Evolutionary conservation across 495 filamentous ascomycete genomes (phyloP), one percentile per base, ranked within the genome.

Genomic region (Aspergillus mulundensis): DNA sequence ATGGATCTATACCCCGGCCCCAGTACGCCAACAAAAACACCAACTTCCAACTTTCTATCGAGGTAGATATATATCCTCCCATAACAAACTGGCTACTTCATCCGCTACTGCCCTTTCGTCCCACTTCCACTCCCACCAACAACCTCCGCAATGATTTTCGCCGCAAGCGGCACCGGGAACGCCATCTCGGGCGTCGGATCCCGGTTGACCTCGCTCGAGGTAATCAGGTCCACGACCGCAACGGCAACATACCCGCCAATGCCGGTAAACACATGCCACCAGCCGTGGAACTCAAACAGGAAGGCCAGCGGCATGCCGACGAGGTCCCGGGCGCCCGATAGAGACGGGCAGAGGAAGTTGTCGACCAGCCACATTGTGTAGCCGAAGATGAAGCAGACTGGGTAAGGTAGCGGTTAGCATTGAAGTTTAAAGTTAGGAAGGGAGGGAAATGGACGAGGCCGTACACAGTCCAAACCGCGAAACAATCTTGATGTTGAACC

Each of bases 241-340:
- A 71, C 66, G 5, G 66, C 66, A 11, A 69, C 50, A 34, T 71
- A 71, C 14, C 63, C 68, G 5, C 68, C 68, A 38, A 71, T 69
- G 0, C 59, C 66, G 7, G 68, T 71, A 39, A 69, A 68, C 11
- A 71, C 38, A 52, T 71, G 68, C 68, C 68, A 71, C 68, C 68
- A 71, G 25, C 68, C 68, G 45, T 71, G 68, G 20, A 71, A 52
- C 40, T 71, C 68, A 42, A 65, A 61, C 3, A 69, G 38, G 34
- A 67, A 71, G 21, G 62, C 66, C 19, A 66, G 39, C 1, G 68
- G 68, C n/a, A 65, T 40, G n/a, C 66, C 68, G 21, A 66, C 41
- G 0, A 32, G n/a, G 10, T 63, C 41, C 55, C 61, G 44, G 21
- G 48, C 56, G 4, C 39, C 4, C 0, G 51, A 59, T 32, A 71